Evolutionary conservation across 768 basidiomycete species (phyloP).

Genomic region (Pleurotus eryngii): DNA sequence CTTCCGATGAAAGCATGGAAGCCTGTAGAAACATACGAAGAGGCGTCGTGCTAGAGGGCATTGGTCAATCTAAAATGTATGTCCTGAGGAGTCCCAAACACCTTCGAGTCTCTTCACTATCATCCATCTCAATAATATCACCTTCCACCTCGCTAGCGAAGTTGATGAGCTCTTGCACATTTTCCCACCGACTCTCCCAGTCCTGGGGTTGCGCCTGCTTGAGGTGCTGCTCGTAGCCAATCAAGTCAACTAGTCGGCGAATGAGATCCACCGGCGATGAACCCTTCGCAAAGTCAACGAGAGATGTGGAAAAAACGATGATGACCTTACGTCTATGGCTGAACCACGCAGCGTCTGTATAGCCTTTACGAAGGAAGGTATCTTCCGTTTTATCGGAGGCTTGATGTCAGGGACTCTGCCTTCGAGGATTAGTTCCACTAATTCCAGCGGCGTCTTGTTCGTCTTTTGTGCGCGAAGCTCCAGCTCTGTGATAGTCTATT

Average conservation of each 20-base stretch:
- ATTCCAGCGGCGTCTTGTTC: slow-evolving; percentile 50
- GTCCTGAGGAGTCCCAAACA: too few relatives aligned
- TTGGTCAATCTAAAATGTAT: background rate
- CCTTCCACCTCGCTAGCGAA: slow-evolving; percentile 61
- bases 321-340: slow-evolving; percentile 45
- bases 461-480: slow-evolving; percentile 46
- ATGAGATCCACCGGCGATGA: slow-evolving; percentile 63
- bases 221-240: slow-evolving; percentile 66
- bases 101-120: too few relatives aligned
- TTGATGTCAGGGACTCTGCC: slow-evolving; percentile 62
- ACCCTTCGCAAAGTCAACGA: slow-evolving; percentile 35
- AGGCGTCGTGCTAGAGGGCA: slow-evolving; percentile 43
- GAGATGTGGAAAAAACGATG: background rate
- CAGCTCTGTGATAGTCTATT: slow-evolving; percentile 61
- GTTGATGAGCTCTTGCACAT: slow-evolving; percentile 80
- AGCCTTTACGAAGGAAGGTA: slow-evolving; percentile 54
- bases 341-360: slow-evolving; percentile 50
- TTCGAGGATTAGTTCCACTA: slow-evolving; percentile 64
- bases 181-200: slow-evolving; percentile 78
- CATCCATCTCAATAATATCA: slow-evolving; percentile 9
- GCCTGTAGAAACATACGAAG: slow-evolving; percentile 72
- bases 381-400: slow-evolving; percentile 60
- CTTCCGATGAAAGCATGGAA: slow-evolving; percentile 81
- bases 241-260: slow-evolving; percentile 48
- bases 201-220: slow-evolving; percentile 64